Evolutionary conservation across 805 yeast genomes (phyloP).

Genomic region (Yamadazyma tumulicola): DNA sequence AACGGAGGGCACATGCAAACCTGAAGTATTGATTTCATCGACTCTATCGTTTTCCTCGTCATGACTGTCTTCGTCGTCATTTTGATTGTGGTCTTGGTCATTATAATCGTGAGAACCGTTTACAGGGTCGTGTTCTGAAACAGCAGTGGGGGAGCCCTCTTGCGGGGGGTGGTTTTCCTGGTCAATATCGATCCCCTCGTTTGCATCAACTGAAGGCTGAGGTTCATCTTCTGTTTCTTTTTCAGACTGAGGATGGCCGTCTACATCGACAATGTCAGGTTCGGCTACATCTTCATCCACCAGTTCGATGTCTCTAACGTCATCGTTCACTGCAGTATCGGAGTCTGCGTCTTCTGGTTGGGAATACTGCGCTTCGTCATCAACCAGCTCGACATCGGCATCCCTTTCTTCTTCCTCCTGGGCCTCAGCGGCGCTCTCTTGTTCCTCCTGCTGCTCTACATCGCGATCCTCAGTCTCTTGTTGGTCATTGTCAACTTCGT

Average conservation of each 20-base stretch:
- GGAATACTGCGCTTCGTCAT: background rate
- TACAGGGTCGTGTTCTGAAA: too few species aligned
- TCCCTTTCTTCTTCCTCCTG: conserved; percentile 4
- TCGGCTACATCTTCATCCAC: too few species aligned
- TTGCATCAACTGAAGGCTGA: too few species aligned
- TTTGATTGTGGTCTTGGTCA: background rate
- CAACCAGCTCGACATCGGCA: background rate
- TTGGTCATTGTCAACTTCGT: background rate
- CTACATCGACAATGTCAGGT: background rate
- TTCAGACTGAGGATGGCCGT: too few species aligned
- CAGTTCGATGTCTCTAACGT: too few species aligned
- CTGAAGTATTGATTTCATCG: conserved; percentile 11
- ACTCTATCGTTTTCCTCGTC: conserved; percentile 9
- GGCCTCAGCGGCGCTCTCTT: conserved; percentile 1
- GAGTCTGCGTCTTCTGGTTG: too few species aligned
- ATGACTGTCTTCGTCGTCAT: conserved; percentile 1
- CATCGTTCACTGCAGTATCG: too few species aligned
- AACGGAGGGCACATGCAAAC: conserved; percentile 7
- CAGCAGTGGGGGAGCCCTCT: background rate
- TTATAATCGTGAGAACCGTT: too few species aligned
- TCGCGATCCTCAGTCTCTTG: background rate
- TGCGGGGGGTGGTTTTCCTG: background rate
- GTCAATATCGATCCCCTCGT: too few species aligned
- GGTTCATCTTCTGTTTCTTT: background rate
- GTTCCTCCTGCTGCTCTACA: conserved; percentile 1